phyloP scores from a whole-genome alignment of 2,329 filamentous ascomycete genomes.

The Ramularia endophylla region DNA sequence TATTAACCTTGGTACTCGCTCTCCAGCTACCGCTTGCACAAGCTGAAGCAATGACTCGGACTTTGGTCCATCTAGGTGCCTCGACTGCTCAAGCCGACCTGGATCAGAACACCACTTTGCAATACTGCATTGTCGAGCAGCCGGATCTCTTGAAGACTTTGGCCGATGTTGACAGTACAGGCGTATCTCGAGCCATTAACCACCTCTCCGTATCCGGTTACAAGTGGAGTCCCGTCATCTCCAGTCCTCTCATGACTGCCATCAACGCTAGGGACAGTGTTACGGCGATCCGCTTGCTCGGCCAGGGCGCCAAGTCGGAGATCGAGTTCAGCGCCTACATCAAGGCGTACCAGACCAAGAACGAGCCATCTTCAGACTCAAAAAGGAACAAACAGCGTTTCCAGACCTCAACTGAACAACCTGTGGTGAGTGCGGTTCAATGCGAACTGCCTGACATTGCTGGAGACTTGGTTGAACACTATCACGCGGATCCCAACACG shows the following conservation, averaged over 20 bases:
- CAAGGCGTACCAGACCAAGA: slow-evolving; percentile 47
- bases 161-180: slow-evolving; percentile 52
- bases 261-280: slow-evolving; percentile 48
- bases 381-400: slow-evolving; percentile 50
- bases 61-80: slow-evolving; percentile 64
- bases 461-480: slow-evolving; percentile 48
- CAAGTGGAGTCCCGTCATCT: slow-evolving; percentile 30
- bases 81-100: slow-evolving; percentile 67
- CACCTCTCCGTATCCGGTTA: slow-evolving; percentile 48
- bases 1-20: slow-evolving; percentile 65
- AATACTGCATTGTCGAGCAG: slow-evolving; percentile 54
- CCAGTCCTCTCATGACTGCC: slow-evolving; percentile 54
- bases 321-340: slow-evolving; percentile 62
- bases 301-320: slow-evolving; percentile 53
- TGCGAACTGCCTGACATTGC: slow-evolving; percentile 49
- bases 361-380: slow-evolving; percentile 30
- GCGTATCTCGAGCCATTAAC: slow-evolving; percentile 59
- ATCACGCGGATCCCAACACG: slow-evolving; percentile 60
- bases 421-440: slow-evolving; percentile 57
- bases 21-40: slow-evolving; percentile 57
- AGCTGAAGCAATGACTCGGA: slow-evolving; percentile 58
- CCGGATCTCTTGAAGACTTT: slow-evolving; percentile 43
- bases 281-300: slow-evolving; percentile 56
- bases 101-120: slow-evolving; percentile 58
- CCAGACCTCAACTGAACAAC: slow-evolving; percentile 51